Conservation (phyloP, 768 basidiomycete species). For the Macrocybe gigantea region DNA sequence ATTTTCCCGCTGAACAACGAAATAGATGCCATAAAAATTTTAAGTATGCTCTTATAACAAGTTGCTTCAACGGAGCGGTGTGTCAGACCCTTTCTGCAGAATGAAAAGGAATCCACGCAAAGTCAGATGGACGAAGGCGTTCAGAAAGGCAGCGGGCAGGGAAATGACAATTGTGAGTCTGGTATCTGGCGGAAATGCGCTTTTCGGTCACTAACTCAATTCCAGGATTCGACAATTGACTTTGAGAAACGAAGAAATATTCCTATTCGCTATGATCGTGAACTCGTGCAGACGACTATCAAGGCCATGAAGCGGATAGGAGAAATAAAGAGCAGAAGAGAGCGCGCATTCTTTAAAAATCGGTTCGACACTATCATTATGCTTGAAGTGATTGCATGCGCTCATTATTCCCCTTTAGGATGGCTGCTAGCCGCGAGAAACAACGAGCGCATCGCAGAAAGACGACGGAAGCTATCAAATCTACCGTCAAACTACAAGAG, state of each 20-base stretch:
- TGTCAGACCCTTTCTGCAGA: conserved; percentile 30
- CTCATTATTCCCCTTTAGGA: conserved; percentile 39
- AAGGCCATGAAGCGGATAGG: conserved; percentile 94
- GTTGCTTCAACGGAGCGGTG: conserved; percentile 1
- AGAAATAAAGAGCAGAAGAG: conserved; percentile 87
- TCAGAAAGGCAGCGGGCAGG: conserved; percentile 97
- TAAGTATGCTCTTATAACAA: conserved; percentile 51
- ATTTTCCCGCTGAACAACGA: not conserved
- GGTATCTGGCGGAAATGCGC: not conserved
- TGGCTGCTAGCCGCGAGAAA: conserved; percentile 79
- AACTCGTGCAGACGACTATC: conserved; percentile 86
- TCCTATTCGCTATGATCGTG: conserved; percentile 95
- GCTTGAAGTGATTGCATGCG: not conserved
- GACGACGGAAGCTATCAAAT: conserved; percentile 47
- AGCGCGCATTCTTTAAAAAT: conserved; percentile 95
- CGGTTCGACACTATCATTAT: conserved; percentile 36
- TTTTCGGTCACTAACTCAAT: not conserved
- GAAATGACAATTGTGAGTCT: conserved; percentile 94
- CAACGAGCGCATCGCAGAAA: conserved; percentile 70
- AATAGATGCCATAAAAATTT: conserved; percentile 97
- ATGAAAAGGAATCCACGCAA: conserved; percentile 99
- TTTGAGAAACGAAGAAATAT: conserved; percentile 99
- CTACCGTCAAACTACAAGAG: conserved; percentile 60
- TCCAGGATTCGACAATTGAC: conserved; percentile 93
- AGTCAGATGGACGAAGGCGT: conserved; percentile 99